Conservation (phyloP, 441 rosid genomes). For the Biscutella laevigata region DNA sequence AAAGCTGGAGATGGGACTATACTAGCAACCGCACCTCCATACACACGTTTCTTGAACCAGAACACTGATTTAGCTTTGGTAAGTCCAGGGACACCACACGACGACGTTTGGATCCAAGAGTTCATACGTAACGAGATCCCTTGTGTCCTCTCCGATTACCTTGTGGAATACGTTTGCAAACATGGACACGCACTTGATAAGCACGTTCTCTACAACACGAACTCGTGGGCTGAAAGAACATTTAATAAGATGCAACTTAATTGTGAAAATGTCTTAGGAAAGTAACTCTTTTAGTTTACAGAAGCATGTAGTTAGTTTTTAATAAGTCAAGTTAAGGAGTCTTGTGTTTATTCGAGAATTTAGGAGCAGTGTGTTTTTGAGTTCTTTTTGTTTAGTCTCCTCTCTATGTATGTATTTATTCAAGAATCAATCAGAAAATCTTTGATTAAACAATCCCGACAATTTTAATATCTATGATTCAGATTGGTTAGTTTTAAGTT, state of each 20-base stretch:
- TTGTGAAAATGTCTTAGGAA: no score
- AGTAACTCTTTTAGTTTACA: no score
- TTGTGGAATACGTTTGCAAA: slow-evolving; percentile 94
- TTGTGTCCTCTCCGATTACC: slow-evolving; percentile 73
- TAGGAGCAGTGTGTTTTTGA: no score
- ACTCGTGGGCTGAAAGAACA: slow-evolving; percentile 69
- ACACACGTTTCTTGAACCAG: slow-evolving; percentile 56
- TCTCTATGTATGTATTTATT: no score
- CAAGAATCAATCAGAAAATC: no score
- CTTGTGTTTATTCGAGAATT: no score
- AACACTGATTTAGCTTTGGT: slow-evolving; percentile 73
- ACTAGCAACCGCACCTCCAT: slow-evolving; percentile 95
- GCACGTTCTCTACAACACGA: slow-evolving; percentile 70
- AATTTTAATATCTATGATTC: no score
- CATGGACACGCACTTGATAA: slow-evolving; percentile 74
- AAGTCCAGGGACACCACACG: slow-evolving; percentile 65
- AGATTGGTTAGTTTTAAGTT: no score
- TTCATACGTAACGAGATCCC: slow-evolving; percentile 79
- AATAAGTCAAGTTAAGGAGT: no score
- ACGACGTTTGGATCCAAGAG: slow-evolving; percentile 79
- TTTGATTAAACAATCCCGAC: no score
- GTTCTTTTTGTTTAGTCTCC: no score
- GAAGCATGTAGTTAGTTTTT: no score
- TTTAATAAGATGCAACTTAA: slow-evolving; percentile 32
- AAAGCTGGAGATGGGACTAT: slow-evolving; percentile 92